phyloP scores from a whole-genome alignment of 106 monocot genomes.

The Narthecium ossifragum region DNA sequence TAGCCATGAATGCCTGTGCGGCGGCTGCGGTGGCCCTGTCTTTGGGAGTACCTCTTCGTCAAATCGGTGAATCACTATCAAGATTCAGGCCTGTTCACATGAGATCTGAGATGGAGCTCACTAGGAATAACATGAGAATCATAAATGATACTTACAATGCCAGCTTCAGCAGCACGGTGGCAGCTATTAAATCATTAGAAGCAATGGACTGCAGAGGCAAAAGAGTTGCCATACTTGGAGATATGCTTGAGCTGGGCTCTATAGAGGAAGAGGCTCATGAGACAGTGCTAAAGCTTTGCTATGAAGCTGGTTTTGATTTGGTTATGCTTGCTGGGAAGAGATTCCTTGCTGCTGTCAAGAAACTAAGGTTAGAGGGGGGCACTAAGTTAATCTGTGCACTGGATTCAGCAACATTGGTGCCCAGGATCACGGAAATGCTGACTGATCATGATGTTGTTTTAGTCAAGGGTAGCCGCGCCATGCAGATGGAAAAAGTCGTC shows the following conservation, averaged over 20 bases:
- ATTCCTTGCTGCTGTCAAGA: constrained; percentile 16
- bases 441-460: constrained; percentile 21
- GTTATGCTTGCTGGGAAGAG: constrained; percentile 22
- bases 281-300: constrained; percentile 19
- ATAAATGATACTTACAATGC: constrained; percentile 36
- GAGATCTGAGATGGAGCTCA: constrained; percentile 21
- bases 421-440: constrained; percentile 2
- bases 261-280: constrained; percentile 16
- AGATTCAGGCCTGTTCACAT: constrained; percentile 26
- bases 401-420: constrained; percentile 6
- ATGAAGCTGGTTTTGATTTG: constrained; percentile 7
- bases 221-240: constrained; percentile 23
- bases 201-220: constrained; percentile 23
- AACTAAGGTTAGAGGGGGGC: not conserved
- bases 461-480: constrained; percentile 25
- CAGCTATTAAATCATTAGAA: constrained; percentile 22
- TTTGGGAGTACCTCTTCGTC: constrained; percentile 25
- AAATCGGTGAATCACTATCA: constrained; percentile 18
- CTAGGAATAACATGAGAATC: constrained; percentile 17
- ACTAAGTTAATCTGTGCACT: constrained; percentile 1
- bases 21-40: constrained; percentile 26
- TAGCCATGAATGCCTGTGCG: constrained; percentile 27
- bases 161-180: constrained; percentile 19
- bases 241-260: constrained; percentile 30
- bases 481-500: constrained; percentile 35